Evolutionary conservation across 345 rosid species (phyloP), one percentile per base, ranked within the genome.

Genomic region (Gossypium mustelinum): DNA sequence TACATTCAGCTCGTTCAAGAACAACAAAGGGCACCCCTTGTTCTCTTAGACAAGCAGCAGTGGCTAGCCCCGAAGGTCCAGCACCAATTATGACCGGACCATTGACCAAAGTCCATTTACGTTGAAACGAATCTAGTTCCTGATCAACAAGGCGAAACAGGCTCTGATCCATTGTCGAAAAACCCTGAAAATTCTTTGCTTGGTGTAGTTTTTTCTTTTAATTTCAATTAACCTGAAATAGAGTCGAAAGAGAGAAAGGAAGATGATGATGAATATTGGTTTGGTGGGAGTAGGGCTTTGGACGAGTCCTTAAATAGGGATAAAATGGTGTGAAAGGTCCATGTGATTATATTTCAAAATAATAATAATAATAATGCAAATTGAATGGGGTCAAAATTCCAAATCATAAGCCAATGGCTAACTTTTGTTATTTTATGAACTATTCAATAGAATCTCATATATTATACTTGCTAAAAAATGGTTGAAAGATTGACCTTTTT

Each of bases 41-140:
- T 9, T 89, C 94, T 25, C 82, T 78, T 4, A 92, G 92, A 79
- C 96, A 87, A 72, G 97, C 96, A 0, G 94, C 97, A 0, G 94
- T 86, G 71, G 97, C 97, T n/a, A 93, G 81, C n/a, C 97, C 98
- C 0, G 98, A 86, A 0, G 98, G 98, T 39, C 97, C 97, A 7
- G 94, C 97, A 16, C 97, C 97, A 20, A 93, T 90, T 47, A 90
- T 93, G 68, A 93, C 82, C 2, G 94, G 98, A 43, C 98, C 97
- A 11, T 81, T 89, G n/a, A 93, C 94, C 92, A 82, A 83, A 66
- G 85, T 86, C 81, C 92, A 85, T 67, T 91, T 82, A 39, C 78
- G 83, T 44, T 78, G 56, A 9, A 68, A 67, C 84, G 70, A 73
- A 55, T 87, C 86, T 50, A 45, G 68, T 20, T 87, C 87, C 1